These are phyloP conservation scores for Cryphonectria carpinicola DNA, from an alignment of 2,329 filamentous ascomycete species.

Conservation along the genomic window DNA sequence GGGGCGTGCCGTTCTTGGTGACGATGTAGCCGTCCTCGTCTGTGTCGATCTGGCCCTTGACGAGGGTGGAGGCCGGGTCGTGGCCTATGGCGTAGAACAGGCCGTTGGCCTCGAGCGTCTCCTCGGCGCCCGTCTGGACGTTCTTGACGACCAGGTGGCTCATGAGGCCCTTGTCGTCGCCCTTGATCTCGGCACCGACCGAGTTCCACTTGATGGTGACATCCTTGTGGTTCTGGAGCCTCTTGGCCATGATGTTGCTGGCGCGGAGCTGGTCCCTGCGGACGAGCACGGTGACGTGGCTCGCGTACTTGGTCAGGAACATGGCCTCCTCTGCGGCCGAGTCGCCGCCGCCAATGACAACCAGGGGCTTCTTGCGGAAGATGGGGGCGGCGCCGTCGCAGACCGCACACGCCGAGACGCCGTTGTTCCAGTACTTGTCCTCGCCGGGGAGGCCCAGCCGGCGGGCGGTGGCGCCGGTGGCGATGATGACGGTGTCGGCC, in stretches of 20 bases:
- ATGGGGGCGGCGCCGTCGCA: slow-evolving; percentile 97
- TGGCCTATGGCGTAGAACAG: slow-evolving; percentile 98
- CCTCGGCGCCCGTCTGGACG: slow-evolving; percentile 72
- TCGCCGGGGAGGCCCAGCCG: slow-evolving; percentile 84
- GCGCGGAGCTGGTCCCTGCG: slow-evolving; percentile 85
- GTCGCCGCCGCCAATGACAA: slow-evolving; percentile 96
- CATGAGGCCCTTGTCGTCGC: slow-evolving; percentile 86
- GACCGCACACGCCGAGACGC: slow-evolving; percentile 94
- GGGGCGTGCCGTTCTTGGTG: slow-evolving; percentile 84
- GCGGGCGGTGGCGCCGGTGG: slow-evolving; percentile 90
- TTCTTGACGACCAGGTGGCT: slow-evolving; percentile 84
- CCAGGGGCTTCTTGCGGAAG: slow-evolving; percentile 93
- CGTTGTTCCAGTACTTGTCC: slow-evolving; percentile 96
- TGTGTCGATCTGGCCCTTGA: slow-evolving; percentile 87
- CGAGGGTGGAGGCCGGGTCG: slow-evolving; percentile 86
- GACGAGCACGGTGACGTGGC: slow-evolving; percentile 92
- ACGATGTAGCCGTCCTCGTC: slow-evolving; percentile 91
- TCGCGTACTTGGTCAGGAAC: slow-evolving; percentile 97
- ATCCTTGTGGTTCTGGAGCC: slow-evolving; percentile 83
- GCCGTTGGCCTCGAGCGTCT: slow-evolving; percentile 87
- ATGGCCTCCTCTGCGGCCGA: slow-evolving; percentile 96
- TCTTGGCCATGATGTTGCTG: slow-evolving; percentile 87
- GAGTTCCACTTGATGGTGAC: slow-evolving; percentile 88
- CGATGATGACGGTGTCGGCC: slow-evolving; percentile 89
- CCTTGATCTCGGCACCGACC: slow-evolving; percentile 80